phyloP scores from a whole-genome alignment of 805 yeast genomes.

The Kodamaea restingae region DNA sequence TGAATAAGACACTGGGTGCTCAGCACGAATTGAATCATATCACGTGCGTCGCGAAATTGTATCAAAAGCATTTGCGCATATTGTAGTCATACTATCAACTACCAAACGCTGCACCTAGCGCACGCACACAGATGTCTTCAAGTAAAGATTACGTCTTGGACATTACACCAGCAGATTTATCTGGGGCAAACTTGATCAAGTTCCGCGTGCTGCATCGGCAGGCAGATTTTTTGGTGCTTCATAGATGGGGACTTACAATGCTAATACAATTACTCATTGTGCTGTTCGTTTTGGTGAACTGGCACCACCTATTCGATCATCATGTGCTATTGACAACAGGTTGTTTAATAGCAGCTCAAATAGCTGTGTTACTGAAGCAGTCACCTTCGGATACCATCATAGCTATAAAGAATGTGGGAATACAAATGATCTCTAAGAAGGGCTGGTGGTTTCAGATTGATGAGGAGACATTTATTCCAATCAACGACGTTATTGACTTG shows the following conservation, averaged over 20 bases:
- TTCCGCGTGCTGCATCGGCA: constrained; percentile 16
- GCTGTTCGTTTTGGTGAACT: constrained; percentile 1
- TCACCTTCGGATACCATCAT: constrained; percentile 40
- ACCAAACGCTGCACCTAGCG: background rate
- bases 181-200: constrained; percentile 15
- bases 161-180: constrained; percentile 19
- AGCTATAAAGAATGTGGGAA: constrained; percentile 43
- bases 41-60: constrained; percentile 5
- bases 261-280: constrained; percentile 5
- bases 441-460: constrained; percentile 19
- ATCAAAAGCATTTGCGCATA: background rate
- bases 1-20: too few relatives aligned
- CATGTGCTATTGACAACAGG: constrained; percentile 1
- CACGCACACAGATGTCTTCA: constrained; percentile 21
- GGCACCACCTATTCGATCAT: background rate
- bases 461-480: constrained; percentile 49
- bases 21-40: constrained; percentile 1
- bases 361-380: constrained; percentile 22
- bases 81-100: constrained; percentile 1
- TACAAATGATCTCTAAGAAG: constrained; percentile 37
- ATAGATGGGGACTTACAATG: constrained; percentile 7
- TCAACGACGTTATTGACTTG: constrained; percentile 54
- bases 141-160: constrained; percentile 28
- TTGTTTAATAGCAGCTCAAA: constrained; percentile 1
- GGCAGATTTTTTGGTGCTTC: constrained; percentile 4